Evolutionary conservation across 805 yeast species (phyloP).

Genomic region (Pichia occidentalis): DNA sequence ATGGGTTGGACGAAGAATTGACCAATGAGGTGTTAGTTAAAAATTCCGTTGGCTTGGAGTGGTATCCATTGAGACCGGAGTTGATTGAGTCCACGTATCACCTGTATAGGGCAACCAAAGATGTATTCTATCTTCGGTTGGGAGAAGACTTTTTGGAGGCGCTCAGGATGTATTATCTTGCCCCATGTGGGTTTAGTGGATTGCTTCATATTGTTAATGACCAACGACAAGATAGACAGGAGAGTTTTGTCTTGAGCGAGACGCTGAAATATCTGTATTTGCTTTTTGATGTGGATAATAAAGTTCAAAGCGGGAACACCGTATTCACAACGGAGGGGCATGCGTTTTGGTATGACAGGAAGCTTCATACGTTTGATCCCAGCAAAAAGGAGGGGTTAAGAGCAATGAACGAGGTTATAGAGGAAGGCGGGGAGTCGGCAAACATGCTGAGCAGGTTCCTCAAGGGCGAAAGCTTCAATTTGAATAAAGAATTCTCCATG

Average conservation of each 20-base stretch:
- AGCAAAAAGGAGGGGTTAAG: conserved; percentile 18
- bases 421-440: conserved; percentile 1
- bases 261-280: conserved; percentile 78
- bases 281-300: conserved; percentile 65
- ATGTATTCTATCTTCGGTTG: conserved; percentile 72
- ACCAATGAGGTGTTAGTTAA: conserved; percentile 23
- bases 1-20: conserved; percentile 18
- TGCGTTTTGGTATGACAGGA: conserved; percentile 65
- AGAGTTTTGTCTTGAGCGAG: conserved; percentile 82
- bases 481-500: conserved; percentile 15
- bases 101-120: conserved; percentile 75
- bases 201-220: conserved; percentile 61
- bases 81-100: conserved; percentile 84
- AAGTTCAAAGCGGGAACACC: conserved; percentile 33
- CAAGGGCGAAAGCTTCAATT: conserved; percentile 3
- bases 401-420: conserved; percentile 10
- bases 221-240: conserved; percentile 73
- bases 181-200: conserved; percentile 79
- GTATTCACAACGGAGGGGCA: conserved; percentile 88
- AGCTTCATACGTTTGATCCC: conserved; percentile 16
- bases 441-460: conserved; percentile 1
- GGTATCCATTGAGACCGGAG: conserved; percentile 94
- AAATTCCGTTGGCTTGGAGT: conserved; percentile 54
- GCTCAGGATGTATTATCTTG: conserved; percentile 44
- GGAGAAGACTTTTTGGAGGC: conserved; percentile 61